Percentiles rank a stretch among this genome's conserved stretches.
These are phyloP conservation scores for Pyrenophora graminea DNA, from an alignment of 2,329 filamentous ascomycete species.

Conservation along the genomic window DNA sequence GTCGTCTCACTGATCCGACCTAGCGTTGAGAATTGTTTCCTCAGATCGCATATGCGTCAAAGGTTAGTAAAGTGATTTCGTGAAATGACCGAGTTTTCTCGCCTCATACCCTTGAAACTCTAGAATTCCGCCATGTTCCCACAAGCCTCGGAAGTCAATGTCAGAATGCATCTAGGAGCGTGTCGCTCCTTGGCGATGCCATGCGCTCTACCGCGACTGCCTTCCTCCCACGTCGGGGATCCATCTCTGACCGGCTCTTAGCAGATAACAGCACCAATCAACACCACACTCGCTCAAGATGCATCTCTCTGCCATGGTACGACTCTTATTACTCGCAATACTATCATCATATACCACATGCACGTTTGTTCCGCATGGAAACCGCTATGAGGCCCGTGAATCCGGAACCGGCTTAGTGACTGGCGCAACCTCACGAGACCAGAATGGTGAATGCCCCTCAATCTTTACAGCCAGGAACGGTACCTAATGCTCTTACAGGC, in stretches of 20 bases:
- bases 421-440: conserved; percentile 26
- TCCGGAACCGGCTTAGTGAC: conserved; percentile 18
- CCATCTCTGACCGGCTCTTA: conserved; percentile 1
- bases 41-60: no score
- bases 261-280: neutral
- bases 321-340: conserved; percentile 1
- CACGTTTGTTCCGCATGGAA: neutral
- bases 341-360: conserved; percentile 14
- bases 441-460: conserved; percentile 13
- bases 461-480: fast-evolving
- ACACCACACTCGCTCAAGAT: conserved; percentile 9
- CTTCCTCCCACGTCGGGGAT: neutral
- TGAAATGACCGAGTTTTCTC: no score
- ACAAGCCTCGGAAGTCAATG: neutral
- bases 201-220: neutral
- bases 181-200: no score
- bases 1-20: no score
- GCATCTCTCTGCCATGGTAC: conserved; percentile 1
- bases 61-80: no score
- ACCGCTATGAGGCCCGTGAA: neutral
- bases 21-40: no score
- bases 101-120: no score
- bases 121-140: no score
- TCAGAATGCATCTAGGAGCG: neutral
- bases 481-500: conserved; percentile 23